Conservation (phyloP, 345 rosid species). For the thale cress (Arabidopsis thaliana) region DNA sequence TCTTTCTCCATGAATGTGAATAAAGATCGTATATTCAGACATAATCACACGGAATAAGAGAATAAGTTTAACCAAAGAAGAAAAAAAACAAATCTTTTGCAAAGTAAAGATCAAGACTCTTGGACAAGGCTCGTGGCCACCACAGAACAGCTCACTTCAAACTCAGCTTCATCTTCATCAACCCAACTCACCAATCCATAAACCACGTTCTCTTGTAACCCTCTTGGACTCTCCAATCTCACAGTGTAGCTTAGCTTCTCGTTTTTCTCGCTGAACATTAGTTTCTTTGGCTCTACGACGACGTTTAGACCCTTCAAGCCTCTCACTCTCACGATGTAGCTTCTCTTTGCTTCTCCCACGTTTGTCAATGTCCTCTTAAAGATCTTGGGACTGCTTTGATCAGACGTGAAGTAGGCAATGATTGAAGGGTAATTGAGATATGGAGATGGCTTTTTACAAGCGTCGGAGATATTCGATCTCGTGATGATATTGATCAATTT, state of each 20-base stretch:
- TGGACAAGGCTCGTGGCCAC: constrained; percentile 47
- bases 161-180: constrained; percentile 43
- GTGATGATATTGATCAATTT: constrained; percentile 51
- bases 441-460: constrained; percentile 47
- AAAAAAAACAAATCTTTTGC: neutral
- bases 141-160: constrained; percentile 35
- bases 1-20: neutral
- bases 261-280: constrained; percentile 53
- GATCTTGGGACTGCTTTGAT: constrained; percentile 34
- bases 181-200: constrained; percentile 65
- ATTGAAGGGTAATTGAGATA: constrained; percentile 69
- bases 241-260: constrained; percentile 61
- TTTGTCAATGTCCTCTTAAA: constrained; percentile 58
- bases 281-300: constrained; percentile 57
- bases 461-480: constrained; percentile 37
- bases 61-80: neutral
- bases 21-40: constrained; percentile 9
- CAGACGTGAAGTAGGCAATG: constrained; percentile 49
- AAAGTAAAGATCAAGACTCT: constrained; percentile 29
- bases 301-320: constrained; percentile 58
- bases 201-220: constrained; percentile 47
- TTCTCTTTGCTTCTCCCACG: constrained; percentile 53
- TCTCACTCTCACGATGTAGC: constrained; percentile 51
- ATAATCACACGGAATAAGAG: neutral
- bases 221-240: constrained; percentile 53